phyloP scores from a whole-genome alignment of 192 early-diverging fungal species.

The Chytriomyces sp. region DNA sequence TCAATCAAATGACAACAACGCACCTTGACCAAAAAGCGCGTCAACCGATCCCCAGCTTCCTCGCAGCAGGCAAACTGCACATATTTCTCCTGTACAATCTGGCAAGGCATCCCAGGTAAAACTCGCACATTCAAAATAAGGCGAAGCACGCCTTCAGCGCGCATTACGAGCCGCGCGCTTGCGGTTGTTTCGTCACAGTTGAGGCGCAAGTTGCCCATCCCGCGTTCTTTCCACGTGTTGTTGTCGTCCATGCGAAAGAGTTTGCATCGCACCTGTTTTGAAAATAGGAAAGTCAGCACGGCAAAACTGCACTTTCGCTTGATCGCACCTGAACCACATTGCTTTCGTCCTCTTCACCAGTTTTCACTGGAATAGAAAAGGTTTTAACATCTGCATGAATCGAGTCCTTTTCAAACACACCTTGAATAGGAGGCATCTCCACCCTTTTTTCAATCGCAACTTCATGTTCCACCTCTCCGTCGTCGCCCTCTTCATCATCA shows the following conservation, averaged over 20 bases:
- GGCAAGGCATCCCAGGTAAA: conserved; percentile 26
- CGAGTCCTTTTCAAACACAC: neutral
- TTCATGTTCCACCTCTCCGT: conserved; percentile 24
- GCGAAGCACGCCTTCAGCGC: conserved; percentile 22
- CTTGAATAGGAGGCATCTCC: conserved; percentile 3
- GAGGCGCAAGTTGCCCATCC: conserved; percentile 24
- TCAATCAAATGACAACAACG: neutral
- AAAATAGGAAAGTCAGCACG: neutral
- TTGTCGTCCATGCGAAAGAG: conserved; percentile 30
- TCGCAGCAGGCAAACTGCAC: conserved; percentile 29
- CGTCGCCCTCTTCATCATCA: conserved; percentile 12
- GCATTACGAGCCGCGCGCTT: conserved; percentile 30
- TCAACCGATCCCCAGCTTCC: neutral
- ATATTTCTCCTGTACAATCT: conserved; percentile 31
- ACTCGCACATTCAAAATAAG: conserved; percentile 34
- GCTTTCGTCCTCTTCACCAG: conserved; percentile 35
- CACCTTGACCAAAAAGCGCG: conserved; percentile 30
- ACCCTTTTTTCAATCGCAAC: conserved; percentile 12
- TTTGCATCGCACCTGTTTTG: conserved; percentile 28
- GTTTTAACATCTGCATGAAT: neutral
- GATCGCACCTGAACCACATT: conserved; percentile 25
- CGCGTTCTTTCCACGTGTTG: conserved; percentile 32
- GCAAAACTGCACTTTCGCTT: conserved; percentile 1
- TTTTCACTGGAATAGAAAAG: conserved; percentile 21
- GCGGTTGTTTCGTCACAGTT: conserved; percentile 6